Evolutionary conservation across 176 grass and related monocot species (phyloP), one percentile per base, ranked within the genome.

Genomic region (Rhynchospora pubera): DNA sequence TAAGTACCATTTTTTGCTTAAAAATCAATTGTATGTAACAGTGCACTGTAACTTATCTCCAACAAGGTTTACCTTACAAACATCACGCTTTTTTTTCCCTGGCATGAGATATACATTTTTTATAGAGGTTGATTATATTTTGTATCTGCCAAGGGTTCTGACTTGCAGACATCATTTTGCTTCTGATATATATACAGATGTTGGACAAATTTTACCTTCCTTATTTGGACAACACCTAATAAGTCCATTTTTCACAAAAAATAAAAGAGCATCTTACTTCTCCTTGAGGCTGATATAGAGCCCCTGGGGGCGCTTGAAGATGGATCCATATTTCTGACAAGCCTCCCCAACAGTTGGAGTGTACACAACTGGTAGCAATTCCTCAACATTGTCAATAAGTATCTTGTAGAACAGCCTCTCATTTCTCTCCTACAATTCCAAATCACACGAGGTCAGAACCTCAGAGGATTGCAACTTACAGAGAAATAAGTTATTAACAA

Each of bases 381-480:
- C 96, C 79, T 99, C 96, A 3, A 99, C 92, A 80, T 99, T 93
- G 63, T 95, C 89, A 16, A 95, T 87, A 4, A 95, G 91, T 58
- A 99, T 80, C 71, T 99, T 99, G 87, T 99, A 95, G 83, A 99
- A 99, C 53, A 99, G 91, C 71, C 93, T 99, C 83, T 95, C 91
- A 81, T 99, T 99, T 61, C 91, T 65, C 83, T 99, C 92, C 92
- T 99, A 81, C 63, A 90, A 83, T 87, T 85, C 2, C 11, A 21
- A 91, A 83, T 2, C 1, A 69, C 78, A 65, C 3, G 84, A 34
- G 60, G 84, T 39, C 3, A 9, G 74, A 63, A 57, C 58, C 16
- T 56, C 13, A 68, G 3, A 61, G 19, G 26, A 59, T 57, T 26
- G 32, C 21, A 82, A 24, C 60, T 44, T 62, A 59, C 42, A 87